Evolutionary conservation across 257 asterid species (phyloP), one percentile per base, ranked within the genome.

Genomic region (Rubia yunnanensis): DNA sequence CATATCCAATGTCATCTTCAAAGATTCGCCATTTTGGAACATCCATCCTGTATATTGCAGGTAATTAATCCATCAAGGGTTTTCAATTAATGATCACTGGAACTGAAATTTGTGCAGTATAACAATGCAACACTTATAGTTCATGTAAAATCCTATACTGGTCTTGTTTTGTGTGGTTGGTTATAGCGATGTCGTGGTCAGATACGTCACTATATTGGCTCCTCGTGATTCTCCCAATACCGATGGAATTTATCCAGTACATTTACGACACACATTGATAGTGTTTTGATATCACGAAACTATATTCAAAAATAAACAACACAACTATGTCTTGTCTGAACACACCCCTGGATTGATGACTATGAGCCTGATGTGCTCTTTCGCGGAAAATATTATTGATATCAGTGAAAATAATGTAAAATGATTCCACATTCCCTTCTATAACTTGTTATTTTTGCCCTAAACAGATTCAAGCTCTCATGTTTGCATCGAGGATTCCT

Each of bases 21-120:
- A 83, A 89, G 83, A 94, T 80, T 94, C 99, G 0, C 97, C 99
- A 71, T 94, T 94, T 75, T 94, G 99, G 99, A 94, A 88, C 79
- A 86, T 94, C 73, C 99, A 94, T 77, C 99, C 99, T 0, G 96
- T 90, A 11, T 90, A 94, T 77, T 90, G 92, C 92, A 90, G 95
- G 99, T 90, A 82, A 38, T 26, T 11, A 13, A 2, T n/a, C 14
- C 17, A 23, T 18, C 10, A 7, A 65, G n/a, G 57, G 31, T 14
- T 27, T 38, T 7, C 41, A 26, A 48, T 23, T 23, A 41, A n/a
- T 46, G 20, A 46, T 28, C 11, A 8, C 36, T 20, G 44, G 22
- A 44, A 52, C 66, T 58, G 8, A 23, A 20, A 59, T 26, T 39
- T 67, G 54, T 27, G 14, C 15, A 55, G 6, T 15, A 9, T 22